Conservation (phyloP, 768 basidiomycete genomes). For the Pleurotus citrinopileatus region DNA sequence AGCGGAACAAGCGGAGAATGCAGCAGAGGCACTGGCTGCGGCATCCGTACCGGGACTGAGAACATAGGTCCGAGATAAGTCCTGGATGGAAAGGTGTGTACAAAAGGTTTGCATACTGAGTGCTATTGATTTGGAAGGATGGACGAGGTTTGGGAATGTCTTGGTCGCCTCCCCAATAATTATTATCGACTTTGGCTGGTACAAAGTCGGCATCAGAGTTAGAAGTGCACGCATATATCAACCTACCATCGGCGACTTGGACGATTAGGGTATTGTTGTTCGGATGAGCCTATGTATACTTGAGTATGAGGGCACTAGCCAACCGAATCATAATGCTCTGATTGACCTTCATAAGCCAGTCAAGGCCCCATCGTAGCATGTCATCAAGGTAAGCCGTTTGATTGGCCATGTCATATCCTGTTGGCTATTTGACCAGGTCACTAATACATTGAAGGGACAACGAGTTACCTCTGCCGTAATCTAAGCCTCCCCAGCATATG, state of each 20-base stretch:
- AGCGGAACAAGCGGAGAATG: slow-evolving; percentile 83
- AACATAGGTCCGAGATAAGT: not conserved
- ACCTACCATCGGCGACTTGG: slow-evolving; percentile 65
- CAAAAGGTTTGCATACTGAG: slow-evolving; percentile 27
- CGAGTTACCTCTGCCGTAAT: slow-evolving; percentile 70
- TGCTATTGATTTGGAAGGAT: slow-evolving; percentile 75
- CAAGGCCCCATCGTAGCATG: slow-evolving; percentile 87
- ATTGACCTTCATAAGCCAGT: slow-evolving; percentile 86
- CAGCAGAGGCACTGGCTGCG: slow-evolving; percentile 79
- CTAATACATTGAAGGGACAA: not conserved
- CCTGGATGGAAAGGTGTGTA: not conserved
- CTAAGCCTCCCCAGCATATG: slow-evolving; percentile 87
- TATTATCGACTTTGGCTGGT: slow-evolving; percentile 59
- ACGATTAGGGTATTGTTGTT: slow-evolving; percentile 69
- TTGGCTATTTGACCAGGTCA: not conserved
- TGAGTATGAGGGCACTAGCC: not conserved
- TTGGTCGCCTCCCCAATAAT: slow-evolving; percentile 89
- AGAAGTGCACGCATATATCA: not conserved
- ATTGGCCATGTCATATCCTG: slow-evolving; percentile 80
- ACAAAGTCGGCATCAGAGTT: slow-evolving; percentile 1
- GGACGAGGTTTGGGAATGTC: slow-evolving; percentile 73
- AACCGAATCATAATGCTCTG: slow-evolving; percentile 1
- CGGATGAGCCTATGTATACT: slow-evolving; percentile 67
- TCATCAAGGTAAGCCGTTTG: slow-evolving; percentile 91
- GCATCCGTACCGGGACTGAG: slow-evolving; percentile 80